These are phyloP conservation scores for Anthracocystis walkeri DNA, from an alignment of 1,284 basidiomycete species.

Conservation along the genomic window DNA sequence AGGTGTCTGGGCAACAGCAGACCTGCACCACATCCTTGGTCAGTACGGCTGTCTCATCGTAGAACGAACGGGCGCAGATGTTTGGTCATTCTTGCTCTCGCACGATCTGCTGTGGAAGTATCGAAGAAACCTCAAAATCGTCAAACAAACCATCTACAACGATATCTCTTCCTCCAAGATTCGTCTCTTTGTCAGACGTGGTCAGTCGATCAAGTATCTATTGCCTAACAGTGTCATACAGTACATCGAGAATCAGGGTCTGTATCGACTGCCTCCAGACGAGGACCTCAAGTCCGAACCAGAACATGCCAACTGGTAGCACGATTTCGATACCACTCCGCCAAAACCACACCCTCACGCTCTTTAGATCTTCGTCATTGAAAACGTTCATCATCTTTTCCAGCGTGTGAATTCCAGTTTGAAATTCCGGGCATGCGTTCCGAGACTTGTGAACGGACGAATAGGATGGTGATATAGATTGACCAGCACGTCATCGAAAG, in stretches of 20 bases:
- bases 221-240: slow-evolving; percentile 91
- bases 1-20: slow-evolving; percentile 95
- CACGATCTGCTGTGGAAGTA: slow-evolving; percentile 74
- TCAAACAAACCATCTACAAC: slow-evolving; percentile 91
- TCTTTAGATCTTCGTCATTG: slow-evolving; percentile 2
- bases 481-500: neutral
- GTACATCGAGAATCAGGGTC: slow-evolving; percentile 87
- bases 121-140: slow-evolving; percentile 88
- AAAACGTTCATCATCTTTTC: neutral
- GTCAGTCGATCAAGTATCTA: slow-evolving; percentile 92
- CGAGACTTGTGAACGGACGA: too few relatives aligned
- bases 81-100: slow-evolving; percentile 76
- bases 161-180: slow-evolving; percentile 80
- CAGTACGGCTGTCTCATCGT: slow-evolving; percentile 94
- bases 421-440: neutral
- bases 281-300: slow-evolving; percentile 36
- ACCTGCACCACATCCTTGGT: slow-evolving; percentile 96
- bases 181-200: slow-evolving; percentile 85
- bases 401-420: neutral
- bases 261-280: slow-evolving; percentile 58
- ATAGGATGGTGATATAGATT: too few relatives aligned
- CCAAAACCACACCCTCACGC: neutral
- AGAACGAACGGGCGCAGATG: slow-evolving; percentile 92
- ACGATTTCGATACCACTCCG: neutral
- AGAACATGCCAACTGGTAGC: slow-evolving; percentile 47